Evolutionary conservation across 805 yeast species (phyloP).

Genomic region (Cyberlindnera xishuangbannaensis): DNA sequence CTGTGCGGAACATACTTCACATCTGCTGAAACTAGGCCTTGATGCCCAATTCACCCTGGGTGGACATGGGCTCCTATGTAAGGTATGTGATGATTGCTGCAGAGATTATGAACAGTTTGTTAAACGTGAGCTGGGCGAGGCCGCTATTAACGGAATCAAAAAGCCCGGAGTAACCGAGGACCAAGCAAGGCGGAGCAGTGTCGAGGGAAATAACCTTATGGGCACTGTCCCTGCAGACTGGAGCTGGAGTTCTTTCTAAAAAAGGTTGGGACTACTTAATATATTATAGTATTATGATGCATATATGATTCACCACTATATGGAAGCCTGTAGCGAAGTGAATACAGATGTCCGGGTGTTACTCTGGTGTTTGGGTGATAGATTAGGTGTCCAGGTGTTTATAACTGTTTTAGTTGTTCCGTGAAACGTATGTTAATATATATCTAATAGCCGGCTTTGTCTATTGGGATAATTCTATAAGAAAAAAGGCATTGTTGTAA

Average conservation of each 20-base stretch:
- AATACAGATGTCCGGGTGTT: too few relatives aligned
- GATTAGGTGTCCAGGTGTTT: too few relatives aligned
- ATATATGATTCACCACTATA: too few relatives aligned
- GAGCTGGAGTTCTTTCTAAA: conserved; percentile 70
- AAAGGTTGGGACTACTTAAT: background rate
- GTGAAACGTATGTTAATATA: too few relatives aligned
- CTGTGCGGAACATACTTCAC: conserved; percentile 63
- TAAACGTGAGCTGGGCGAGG: conserved; percentile 22
- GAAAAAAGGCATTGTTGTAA: too few relatives aligned
- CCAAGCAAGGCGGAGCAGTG: conserved; percentile 5
- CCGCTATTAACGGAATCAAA: conserved; percentile 1
- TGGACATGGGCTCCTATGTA: conserved; percentile 57
- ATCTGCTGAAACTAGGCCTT: conserved; percentile 47
- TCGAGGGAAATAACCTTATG: conserved; percentile 27
- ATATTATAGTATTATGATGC: too few relatives aligned
- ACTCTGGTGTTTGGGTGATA: too few relatives aligned
- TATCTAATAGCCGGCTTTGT: too few relatives aligned
- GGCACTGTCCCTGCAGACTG: conserved; percentile 67
- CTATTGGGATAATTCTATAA: too few relatives aligned
- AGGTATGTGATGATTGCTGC: conserved; percentile 67
- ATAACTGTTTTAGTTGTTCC: too few relatives aligned
- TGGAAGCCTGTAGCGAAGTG: too few relatives aligned
- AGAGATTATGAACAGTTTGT: conserved; percentile 51
- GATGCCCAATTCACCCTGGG: conserved; percentile 63
- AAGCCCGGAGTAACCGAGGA: conserved; percentile 3